Conservation (phyloP, 805 yeast species). For the Candida sanyiensis region DNA sequence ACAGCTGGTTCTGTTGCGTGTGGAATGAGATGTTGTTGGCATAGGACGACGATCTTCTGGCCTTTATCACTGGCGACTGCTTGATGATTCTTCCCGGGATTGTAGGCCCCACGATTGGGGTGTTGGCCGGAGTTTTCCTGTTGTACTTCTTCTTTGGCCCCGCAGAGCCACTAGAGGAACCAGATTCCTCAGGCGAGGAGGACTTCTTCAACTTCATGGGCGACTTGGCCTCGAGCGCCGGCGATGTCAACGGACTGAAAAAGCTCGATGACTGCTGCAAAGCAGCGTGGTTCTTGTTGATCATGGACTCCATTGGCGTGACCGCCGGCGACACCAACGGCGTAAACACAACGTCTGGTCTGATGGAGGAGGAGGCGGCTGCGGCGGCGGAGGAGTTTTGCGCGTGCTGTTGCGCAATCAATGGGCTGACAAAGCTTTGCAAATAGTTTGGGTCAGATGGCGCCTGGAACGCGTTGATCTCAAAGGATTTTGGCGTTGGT, state of each 20-base stretch:
- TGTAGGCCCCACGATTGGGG: conserved; percentile 36
- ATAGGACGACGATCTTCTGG: conserved; percentile 23
- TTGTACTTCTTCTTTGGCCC: conserved; percentile 23
- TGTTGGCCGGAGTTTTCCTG: conserved; percentile 35
- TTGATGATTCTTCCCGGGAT: conserved; percentile 28
- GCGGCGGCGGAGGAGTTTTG: no score
- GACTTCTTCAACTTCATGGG: conserved; percentile 20
- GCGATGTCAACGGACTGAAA: conserved; percentile 56
- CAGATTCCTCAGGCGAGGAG: conserved; percentile 22
- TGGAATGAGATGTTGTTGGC: conserved; percentile 14
- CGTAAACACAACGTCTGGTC: conserved; percentile 62
- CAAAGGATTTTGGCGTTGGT: conserved; percentile 23
- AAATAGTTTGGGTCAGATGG: conserved; percentile 9
- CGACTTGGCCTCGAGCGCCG: conserved; percentile 49
- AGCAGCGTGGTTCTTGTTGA: conserved; percentile 11
- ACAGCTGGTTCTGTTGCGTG: conserved; percentile 14
- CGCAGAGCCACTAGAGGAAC: conserved; percentile 5
- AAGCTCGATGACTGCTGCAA: conserved; percentile 16
- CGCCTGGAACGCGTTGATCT: conserved; percentile 11
- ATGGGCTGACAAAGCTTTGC: conserved; percentile 18
- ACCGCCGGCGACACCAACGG: conserved; percentile 76
- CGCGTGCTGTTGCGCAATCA: conserved; percentile 9
- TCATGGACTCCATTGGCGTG: conserved; percentile 46
- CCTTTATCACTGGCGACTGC: conserved; percentile 35
- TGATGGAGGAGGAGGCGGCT: no score